Evolutionary conservation across 2,329 filamentous ascomycete species (phyloP).

Genomic region (Arthrobotrys iridis): DNA sequence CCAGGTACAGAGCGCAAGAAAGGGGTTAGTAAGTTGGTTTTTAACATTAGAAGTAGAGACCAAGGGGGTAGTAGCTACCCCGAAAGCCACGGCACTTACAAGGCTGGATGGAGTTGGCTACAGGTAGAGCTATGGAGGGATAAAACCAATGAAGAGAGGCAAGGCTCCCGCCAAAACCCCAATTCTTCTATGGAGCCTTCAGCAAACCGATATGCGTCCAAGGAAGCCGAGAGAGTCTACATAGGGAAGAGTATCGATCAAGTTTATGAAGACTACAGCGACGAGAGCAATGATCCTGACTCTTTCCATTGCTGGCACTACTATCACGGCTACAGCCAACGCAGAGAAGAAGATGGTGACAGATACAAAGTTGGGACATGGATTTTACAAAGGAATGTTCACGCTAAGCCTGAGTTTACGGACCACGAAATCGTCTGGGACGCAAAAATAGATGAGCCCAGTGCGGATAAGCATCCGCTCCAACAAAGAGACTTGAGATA

Average conservation of each 20-base stretch:
- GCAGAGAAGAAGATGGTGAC: constrained; percentile 9
- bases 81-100: constrained; percentile 8
- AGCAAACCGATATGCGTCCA: too few relatives aligned
- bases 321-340: constrained; percentile 13
- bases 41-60: constrained; percentile 20
- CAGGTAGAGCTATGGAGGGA: constrained; percentile 28
- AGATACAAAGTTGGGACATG: constrained; percentile 16
- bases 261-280: background rate
- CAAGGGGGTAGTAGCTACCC: background rate
- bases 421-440: constrained; percentile 32
- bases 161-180: too few relatives aligned
- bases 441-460: constrained; percentile 1
- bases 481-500: background rate
- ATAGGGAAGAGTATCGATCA: background rate
- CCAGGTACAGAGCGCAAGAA: background rate
- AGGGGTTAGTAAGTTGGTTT: constrained; percentile 7
- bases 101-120: constrained; percentile 18
- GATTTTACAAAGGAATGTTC: constrained; percentile 23
- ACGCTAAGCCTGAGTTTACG: background rate
- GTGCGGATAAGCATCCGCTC: background rate
- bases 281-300: background rate
- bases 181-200: too few relatives aligned
- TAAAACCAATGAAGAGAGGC: background rate
- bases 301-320: constrained; percentile 1
- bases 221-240: background rate